A percentile compares a stretch with the other conserved stretches of the same genome.
phyloP scores from a whole-genome alignment of 2,329 filamentous ascomycete genomes.

The Coniella lustricola region DNA sequence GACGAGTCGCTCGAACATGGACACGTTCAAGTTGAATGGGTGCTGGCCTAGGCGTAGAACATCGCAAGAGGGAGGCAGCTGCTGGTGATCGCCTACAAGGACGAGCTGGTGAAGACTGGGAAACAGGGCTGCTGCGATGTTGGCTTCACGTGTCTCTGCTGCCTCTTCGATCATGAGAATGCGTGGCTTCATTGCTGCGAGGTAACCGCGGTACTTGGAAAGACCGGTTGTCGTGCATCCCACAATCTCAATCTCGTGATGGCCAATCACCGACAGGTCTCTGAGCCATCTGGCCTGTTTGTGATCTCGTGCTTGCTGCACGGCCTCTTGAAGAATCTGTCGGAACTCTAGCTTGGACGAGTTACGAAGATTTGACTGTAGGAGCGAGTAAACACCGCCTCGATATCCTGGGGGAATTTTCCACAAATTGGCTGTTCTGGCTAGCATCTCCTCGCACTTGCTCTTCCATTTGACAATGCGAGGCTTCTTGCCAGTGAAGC shows the following conservation, averaged over 20 bases:
- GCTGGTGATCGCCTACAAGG: constrained; percentile 71
- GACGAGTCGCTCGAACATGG: constrained; percentile 76
- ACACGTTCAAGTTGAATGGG: constrained; percentile 63
- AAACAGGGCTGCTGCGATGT: constrained; percentile 45
- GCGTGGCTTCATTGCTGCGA: constrained; percentile 58
- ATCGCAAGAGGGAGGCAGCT: constrained; percentile 64
- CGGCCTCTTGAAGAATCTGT: constrained; percentile 41
- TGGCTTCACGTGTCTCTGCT: constrained; percentile 65
- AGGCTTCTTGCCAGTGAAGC: constrained; percentile 29
- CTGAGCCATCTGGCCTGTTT: constrained; percentile 53
- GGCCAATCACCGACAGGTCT: constrained; percentile 39
- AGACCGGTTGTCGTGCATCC: constrained; percentile 71
- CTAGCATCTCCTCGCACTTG: constrained; percentile 15
- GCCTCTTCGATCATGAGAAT: constrained; percentile 74
- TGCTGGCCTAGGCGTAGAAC: constrained; percentile 49
- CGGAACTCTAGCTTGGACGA: constrained; percentile 40
- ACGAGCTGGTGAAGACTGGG: constrained; percentile 47
- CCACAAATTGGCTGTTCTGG: constrained; percentile 46
- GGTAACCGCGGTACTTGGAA: constrained; percentile 68
- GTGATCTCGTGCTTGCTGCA: constrained; percentile 40
- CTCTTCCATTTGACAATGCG: constrained; percentile 15
- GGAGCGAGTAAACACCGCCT: constrained; percentile 58
- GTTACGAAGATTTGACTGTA: constrained; percentile 50
- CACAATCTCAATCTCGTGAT: constrained; percentile 42
- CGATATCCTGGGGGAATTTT: constrained; percentile 48